These are phyloP conservation scores for Saussurea involucrata DNA, from an alignment of 129 eudicot species.

Conservation along the genomic window DNA sequence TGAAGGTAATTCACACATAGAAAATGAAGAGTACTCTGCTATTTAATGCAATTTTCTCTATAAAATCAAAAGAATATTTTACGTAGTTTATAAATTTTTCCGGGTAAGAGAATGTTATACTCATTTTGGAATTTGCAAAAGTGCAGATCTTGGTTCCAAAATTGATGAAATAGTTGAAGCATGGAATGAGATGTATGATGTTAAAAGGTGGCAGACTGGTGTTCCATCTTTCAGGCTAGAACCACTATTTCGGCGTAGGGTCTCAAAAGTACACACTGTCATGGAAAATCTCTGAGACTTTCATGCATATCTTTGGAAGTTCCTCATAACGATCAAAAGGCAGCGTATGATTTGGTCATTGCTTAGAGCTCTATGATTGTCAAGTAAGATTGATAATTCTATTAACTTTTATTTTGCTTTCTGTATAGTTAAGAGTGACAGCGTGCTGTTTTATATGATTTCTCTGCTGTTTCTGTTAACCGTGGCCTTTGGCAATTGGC, in stretches of 20 bases:
- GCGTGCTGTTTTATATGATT: not conserved
- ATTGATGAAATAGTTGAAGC: conserved; percentile 94
- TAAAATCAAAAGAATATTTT: not conserved
- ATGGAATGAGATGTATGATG: conserved; percentile 98
- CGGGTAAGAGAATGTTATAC: not conserved
- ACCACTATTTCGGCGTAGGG: conserved; percentile 76
- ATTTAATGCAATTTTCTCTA: not conserved
- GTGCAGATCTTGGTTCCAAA: conserved; percentile 62
- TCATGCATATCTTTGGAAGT: conserved; percentile 1
- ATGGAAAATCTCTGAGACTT: conserved; percentile 48
- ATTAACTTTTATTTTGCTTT: conserved; percentile 8
- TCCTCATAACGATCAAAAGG: conserved; percentile 7
- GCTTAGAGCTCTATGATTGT: conserved; percentile 23
- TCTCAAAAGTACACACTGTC: conserved; percentile 63
- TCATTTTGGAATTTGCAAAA: conserved; percentile 1
- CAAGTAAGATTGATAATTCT: conserved; percentile 21
- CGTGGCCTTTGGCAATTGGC: too few species aligned
- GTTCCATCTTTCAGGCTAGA: conserved; percentile 74
- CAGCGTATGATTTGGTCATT: conserved; percentile 15
- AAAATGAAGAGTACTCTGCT: not conserved
- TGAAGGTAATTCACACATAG: conserved; percentile 45
- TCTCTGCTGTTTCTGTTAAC: too few species aligned
- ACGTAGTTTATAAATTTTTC: not conserved
- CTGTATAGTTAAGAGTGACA: not conserved
- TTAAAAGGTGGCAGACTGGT: conserved; percentile 88